Evolutionary conservation across 2,329 filamentous ascomycete genomes (phyloP).

Genomic region (Thelonectria olida): DNA sequence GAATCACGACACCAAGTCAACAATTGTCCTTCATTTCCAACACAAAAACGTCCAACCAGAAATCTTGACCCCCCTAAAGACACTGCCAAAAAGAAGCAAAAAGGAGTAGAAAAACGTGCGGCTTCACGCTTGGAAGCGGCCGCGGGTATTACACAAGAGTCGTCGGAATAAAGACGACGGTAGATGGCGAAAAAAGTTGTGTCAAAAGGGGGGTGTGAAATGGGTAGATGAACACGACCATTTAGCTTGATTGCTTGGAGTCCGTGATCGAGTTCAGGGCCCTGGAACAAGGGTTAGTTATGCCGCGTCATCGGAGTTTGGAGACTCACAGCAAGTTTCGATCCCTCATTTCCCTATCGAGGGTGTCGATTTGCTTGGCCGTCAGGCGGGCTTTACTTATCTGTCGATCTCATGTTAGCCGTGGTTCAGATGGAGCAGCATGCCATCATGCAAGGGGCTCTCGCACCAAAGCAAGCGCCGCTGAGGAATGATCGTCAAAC

Average conservation of each 20-base stretch:
- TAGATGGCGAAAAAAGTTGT: constrained; percentile 20
- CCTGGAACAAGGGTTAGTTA: constrained; percentile 25
- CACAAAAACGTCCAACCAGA: not conserved
- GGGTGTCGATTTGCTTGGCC: constrained; percentile 60
- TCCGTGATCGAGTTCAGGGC: constrained; percentile 41
- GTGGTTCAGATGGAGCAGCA: constrained; percentile 12
- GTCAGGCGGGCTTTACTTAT: constrained; percentile 56
- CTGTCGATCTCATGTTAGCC: constrained; percentile 43
- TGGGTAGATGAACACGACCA: constrained; percentile 12
- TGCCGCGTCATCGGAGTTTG: constrained; percentile 14
- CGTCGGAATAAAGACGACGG: constrained; percentile 27
- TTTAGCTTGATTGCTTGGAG: constrained; percentile 27
- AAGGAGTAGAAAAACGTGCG: constrained; percentile 17
- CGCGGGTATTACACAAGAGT: constrained; percentile 42
- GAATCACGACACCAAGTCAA: no score
- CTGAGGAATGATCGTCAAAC: constrained; percentile 69
- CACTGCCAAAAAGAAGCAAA: constrained; percentile 21
- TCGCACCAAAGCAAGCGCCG: constrained; percentile 74
- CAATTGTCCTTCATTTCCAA: no score
- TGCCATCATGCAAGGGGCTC: constrained; percentile 56
- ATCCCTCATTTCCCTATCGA: constrained; percentile 66
- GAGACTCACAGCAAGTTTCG: constrained; percentile 58
- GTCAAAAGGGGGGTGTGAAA: constrained; percentile 10
- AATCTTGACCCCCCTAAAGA: not conserved
- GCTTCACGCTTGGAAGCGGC: constrained; percentile 17